Base-by-base conservation (phyloP, 768 basidiomycete genomes). In the Lepiota subincarnata region DNA sequence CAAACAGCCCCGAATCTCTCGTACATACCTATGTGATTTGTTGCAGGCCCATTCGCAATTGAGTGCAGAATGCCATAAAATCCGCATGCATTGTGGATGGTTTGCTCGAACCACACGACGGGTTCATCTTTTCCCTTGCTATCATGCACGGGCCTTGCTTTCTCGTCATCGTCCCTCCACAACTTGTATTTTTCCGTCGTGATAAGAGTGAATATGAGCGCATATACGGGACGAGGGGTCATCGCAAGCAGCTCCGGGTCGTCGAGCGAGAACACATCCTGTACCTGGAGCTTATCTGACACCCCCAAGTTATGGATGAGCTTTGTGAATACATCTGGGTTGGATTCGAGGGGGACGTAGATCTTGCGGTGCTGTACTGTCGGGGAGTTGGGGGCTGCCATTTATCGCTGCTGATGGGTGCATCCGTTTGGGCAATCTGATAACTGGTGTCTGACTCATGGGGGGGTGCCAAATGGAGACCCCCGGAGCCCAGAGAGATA, bases 11-110 rank as follows among this genome's bases (percentile, higher is more conserved):
- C 39, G 7, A 22, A 20, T 50, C 56, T 26, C 26, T 67, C 70
- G 50, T 34, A 71, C 66, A 51, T 47, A n/a, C n/a, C n/a, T n/a
- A 40, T 48, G 31, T 45, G 53, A 7, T 49, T 50, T 14, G 47
- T 59, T 59, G 39, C 61, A 53, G 52, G 52, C 1, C 63, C 65
- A 53, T 73, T 73, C 4, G 61, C 65, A 11, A 69, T 55, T 3
- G 67, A 64, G 52, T 73, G 71, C 39, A 73, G 49, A 41, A 72
- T 63, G 1, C 63, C 71, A 51, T 72, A 71, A 5, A 73, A 58
- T 2, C 71, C 71, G 50, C 71, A 73, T 1, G 71, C 71, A 48
- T 73, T 72, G 16, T 64, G 56, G 39, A 73, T 73, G 18, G 70
- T 71, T 52, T 73, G 71, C 41, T 67, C 53, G 57, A 66, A 70